Base-by-base conservation (phyloP, 2,329 filamentous ascomycete genomes). In the Aspergillus unguis region DNA sequence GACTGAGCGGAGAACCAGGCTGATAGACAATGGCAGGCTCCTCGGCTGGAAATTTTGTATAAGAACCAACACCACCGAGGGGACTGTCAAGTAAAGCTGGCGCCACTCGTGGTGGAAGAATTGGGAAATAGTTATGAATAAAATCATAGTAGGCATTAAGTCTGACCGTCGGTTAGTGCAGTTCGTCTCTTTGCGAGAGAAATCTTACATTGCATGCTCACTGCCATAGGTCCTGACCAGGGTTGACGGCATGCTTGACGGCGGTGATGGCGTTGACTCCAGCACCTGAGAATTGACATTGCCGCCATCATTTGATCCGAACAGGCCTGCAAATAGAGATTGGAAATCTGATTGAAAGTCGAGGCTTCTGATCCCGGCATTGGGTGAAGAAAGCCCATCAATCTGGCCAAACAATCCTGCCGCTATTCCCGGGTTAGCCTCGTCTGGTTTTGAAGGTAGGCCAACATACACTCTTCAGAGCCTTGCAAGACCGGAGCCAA, bases 131-230 rank as follows among this genome's bases (percentile, higher is more conserved):
- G n/a, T 62, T 50, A 58, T 77, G 74, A 48, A 76, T 71, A 50
- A 74, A 77, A 41, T 72, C 70, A 52, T 77, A 77, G 50, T 77
- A 76, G 33, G 71, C 74, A 54, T 75, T 74, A 44, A 76, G 62
- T 58, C 74, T 77, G 46, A 32, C 1, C 10, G 10, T 10, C 42
- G 2, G 50, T 65, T 50, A 64, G 59, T 58, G 52, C n/a, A 28
- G 28, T 28, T 27, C 9, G 36, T 40, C 27, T 23, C 5, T 40
- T 44, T 48, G n/a, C 6, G 36, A 50, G 7, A 5, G 17, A 38
- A 4, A 46, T 63, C 71, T 57, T 55, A 74, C 72, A 75, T 73
- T 36, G 73, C 71, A 41, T 65, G 58, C 52, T 75, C 72, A 52
- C 63, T 72, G 36, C 69, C 69, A 50, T 75, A 75, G 2, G 66